These are phyloP conservation scores for bread wheat (Triticum aestivum) DNA, from an alignment of 176 grass and related monocot genomes.

Conservation along the genomic window IWGSC_CS_RefSeq_v2.1 NC_057799.1:409168668-409169167, in stretches of 20 bases:
- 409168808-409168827: not conserved
- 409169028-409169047: not conserved
- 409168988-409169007: not conserved
- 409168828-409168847: not conserved
- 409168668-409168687: conserved; percentile 98
- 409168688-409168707: conserved; percentile 68
- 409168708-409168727: conserved; percentile 81
- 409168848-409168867: not conserved
- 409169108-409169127: not conserved
- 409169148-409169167: not conserved
- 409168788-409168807: not conserved
- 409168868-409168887: not conserved
- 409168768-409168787: conserved; percentile 13
- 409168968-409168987: not conserved
- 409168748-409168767: conserved; percentile 62
- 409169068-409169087: conserved; percentile 9
- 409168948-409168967: not conserved
- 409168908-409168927: not conserved
- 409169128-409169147: conserved; percentile 17
- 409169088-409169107: conserved; percentile 23
- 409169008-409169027: not conserved
- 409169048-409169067: not conserved
- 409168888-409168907: not conserved
- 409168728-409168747: conserved; percentile 67
- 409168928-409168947: not conserved